Percentiles rank a stretch among this genome's conserved stretches.
Evolutionary conservation across 345 rosid genomes (phyloP).

Genomic region (Cardamine occulta): DNA sequence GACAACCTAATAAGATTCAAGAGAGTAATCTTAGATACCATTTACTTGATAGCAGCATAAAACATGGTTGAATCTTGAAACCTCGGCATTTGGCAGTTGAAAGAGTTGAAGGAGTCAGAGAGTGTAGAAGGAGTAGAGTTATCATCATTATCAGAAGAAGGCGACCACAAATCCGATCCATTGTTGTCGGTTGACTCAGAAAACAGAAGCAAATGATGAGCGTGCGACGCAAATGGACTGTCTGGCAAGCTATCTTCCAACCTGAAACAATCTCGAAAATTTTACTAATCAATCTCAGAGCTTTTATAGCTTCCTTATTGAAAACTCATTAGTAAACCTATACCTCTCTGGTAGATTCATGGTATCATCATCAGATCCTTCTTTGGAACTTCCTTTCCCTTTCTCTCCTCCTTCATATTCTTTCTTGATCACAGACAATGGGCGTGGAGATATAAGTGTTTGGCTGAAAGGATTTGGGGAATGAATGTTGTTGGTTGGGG

Average conservation of each 20-base stretch:
- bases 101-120: conserved; percentile 51
- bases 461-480: conserved; percentile 63
- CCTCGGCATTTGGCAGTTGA: conserved; percentile 88
- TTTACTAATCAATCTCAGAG: conserved; percentile 7
- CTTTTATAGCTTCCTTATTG: background rate
- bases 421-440: conserved; percentile 33
- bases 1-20: conserved; percentile 43
- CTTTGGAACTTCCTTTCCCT: conserved; percentile 43
- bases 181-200: conserved; percentile 41
- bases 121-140: conserved; percentile 47
- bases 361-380: conserved; percentile 46
- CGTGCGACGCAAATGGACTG: conserved; percentile 42
- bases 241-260: conserved; percentile 48
- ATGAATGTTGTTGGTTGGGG: conserved; percentile 44
- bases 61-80: conserved; percentile 28
- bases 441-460: conserved; percentile 54
- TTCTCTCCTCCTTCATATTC: conserved; percentile 34
- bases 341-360: conserved; percentile 45
- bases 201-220: conserved; percentile 46
- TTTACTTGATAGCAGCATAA: conserved; percentile 13
- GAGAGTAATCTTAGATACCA: conserved; percentile 17
- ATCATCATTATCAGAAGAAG: conserved; percentile 49
- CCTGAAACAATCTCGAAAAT: conserved; percentile 19
- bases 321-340: conserved; percentile 3
- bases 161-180: conserved; percentile 41